phyloP scores from a whole-genome alignment of 192 early-diverging fungal species.

The Coemansia sp. region DNA sequence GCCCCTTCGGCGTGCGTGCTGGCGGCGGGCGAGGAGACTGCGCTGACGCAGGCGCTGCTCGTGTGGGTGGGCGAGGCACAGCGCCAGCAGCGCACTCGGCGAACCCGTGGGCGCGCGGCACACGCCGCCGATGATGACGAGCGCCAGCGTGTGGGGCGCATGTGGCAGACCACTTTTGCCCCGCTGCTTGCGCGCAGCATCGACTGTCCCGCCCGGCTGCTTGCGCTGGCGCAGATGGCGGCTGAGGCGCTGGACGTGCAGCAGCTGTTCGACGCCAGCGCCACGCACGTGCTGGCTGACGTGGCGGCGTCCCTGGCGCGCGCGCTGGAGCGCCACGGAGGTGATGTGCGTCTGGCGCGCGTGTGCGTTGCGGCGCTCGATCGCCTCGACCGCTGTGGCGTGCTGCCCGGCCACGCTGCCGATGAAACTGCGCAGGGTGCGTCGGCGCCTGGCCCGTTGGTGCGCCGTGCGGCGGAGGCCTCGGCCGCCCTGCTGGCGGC shows the following conservation, averaged over 20 bases:
- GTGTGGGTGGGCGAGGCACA: slow-evolving; percentile 27
- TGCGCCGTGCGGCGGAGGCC: slow-evolving; percentile 19
- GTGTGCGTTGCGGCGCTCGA: slow-evolving; percentile 25
- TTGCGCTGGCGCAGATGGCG: slow-evolving; percentile 29
- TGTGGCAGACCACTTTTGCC: slow-evolving; percentile 35
- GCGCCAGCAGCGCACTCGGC: slow-evolving; percentile 8
- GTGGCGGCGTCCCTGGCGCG: slow-evolving; percentile 8
- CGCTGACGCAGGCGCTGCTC: slow-evolving; percentile 34
- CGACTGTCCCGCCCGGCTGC: slow-evolving; percentile 20
- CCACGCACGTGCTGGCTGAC: slow-evolving; percentile 11
- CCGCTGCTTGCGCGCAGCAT: slow-evolving; percentile 34
- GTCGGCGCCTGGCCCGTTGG: slow-evolving; percentile 14
- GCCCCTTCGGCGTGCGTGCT: slow-evolving; percentile 15
- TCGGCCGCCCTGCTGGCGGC: slow-evolving; percentile 12
- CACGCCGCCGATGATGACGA: slow-evolving; percentile 9
- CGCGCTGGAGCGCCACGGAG: slow-evolving; percentile 35
- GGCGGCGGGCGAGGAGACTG: slow-evolving; percentile 30
- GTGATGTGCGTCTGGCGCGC: slow-evolving; percentile 24
- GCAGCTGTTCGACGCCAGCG: slow-evolving; percentile 40
- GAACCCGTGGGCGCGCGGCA: too few species aligned
- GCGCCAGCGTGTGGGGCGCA: slow-evolving; percentile 1
- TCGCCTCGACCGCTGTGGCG: slow-evolving; percentile 30
- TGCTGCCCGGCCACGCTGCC: slow-evolving; percentile 14
- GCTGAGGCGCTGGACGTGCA: slow-evolving; percentile 33
- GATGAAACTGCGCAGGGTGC: not conserved